These are phyloP conservation scores for Aspergillus hortae DNA, from an alignment of 2,329 filamentous ascomycete genomes.

Conservation along the genomic window DNA sequence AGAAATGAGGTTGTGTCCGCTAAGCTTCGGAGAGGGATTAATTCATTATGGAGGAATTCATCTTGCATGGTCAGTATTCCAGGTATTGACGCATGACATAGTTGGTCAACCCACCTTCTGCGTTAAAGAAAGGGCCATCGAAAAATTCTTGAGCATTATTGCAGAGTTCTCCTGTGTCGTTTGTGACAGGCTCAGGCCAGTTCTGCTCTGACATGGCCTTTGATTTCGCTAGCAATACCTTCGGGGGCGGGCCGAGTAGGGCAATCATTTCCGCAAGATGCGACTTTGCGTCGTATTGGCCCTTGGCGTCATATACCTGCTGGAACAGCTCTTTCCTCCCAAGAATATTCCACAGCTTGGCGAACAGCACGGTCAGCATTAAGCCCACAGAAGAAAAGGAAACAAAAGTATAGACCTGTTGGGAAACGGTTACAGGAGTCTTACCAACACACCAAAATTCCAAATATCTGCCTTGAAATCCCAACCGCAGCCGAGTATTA, in stretches of 20 bases:
- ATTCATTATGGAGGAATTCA: neutral
- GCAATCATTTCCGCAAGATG: slow-evolving; percentile 42
- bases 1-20: slow-evolving; percentile 22
- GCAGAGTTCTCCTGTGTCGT: slow-evolving; percentile 12
- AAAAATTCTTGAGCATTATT: slow-evolving; percentile 18
- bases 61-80: no score
- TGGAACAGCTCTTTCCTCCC: slow-evolving; percentile 24
- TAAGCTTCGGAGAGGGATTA: slow-evolving; percentile 14
- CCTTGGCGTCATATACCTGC: slow-evolving; percentile 25
- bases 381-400: no score
- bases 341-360: no score
- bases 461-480: slow-evolving; percentile 35
- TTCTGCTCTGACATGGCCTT: slow-evolving; percentile 9
- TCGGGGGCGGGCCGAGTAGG: slow-evolving; percentile 34
- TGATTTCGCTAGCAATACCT: slow-evolving; percentile 21
- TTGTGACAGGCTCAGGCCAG: slow-evolving; percentile 15
- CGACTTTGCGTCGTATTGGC: slow-evolving; percentile 27
- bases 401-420: no score
- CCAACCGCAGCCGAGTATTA: slow-evolving; percentile 34
- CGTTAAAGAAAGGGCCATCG: slow-evolving; percentile 23
- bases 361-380: no score
- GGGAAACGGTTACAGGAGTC: neutral
- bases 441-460: slow-evolving; percentile 35
- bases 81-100: no score
- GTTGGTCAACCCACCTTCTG: slow-evolving; percentile 12